Percentiles rank a stretch among this genome's conserved stretches.
phyloP scores from a whole-genome alignment of 2,329 filamentous ascomycete genomes.

The Nemania diffusa region DNA sequence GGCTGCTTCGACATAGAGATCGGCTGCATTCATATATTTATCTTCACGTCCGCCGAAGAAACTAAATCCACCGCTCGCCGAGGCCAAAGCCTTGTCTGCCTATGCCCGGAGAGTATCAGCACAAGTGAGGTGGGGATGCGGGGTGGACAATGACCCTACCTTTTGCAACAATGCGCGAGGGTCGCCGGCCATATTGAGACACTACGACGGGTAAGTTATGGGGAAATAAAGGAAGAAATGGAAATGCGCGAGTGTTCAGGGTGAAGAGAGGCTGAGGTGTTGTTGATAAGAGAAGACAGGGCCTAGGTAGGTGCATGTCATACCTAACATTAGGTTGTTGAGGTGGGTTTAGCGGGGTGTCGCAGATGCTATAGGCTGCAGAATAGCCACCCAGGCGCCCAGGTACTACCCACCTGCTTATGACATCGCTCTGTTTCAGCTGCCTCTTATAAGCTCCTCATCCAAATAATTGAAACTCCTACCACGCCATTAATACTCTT shows the following conservation, averaged over 20 bases:
- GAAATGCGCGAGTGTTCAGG: conserved; percentile 20
- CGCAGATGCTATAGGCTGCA: conserved; percentile 15
- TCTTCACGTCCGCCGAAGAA: conserved; percentile 89
- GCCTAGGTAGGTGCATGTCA: conserved; percentile 20
- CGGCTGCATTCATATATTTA: conserved; percentile 89
- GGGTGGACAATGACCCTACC: conserved; percentile 59
- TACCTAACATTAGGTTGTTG: conserved; percentile 11
- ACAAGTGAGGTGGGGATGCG: conserved; percentile 37
- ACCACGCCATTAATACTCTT: background rate
- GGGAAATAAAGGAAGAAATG: conserved; percentile 7
- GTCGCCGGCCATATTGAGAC: conserved; percentile 75
- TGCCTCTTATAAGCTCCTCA: too few species aligned
- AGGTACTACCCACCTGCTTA: background rate
- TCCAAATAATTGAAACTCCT: background rate
- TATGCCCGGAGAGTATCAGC: conserved; percentile 52
- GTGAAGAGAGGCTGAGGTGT: conserved; percentile 12
- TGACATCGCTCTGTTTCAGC: background rate
- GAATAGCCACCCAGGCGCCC: background rate
- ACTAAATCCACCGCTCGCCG: conserved; percentile 83
- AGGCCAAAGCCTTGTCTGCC: conserved; percentile 85
- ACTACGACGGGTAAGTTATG: conserved; percentile 13
- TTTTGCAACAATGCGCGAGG: conserved; percentile 82
- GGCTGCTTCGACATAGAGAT: conserved; percentile 86
- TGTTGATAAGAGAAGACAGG: conserved; percentile 24
- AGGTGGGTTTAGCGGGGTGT: conserved; percentile 30